Conservation (phyloP, 108 stramenopile genomes). For the Parmales sp. region DNA sequence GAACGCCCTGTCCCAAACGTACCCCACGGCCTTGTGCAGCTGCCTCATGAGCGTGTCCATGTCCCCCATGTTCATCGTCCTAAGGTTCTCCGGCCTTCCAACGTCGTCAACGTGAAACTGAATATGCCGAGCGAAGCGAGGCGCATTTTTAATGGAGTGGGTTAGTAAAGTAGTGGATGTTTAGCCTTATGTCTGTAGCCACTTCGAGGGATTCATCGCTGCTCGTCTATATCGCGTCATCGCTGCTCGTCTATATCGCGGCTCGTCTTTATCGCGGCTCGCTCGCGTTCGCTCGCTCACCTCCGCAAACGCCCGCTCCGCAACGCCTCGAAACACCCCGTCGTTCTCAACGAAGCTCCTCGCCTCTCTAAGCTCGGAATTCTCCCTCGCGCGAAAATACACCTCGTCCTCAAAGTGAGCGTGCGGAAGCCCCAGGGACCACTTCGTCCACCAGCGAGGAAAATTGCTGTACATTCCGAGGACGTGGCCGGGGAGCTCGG, state of each 20-base stretch:
- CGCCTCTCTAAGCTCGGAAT: background rate
- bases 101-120: constrained; percentile 4
- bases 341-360: constrained; percentile 1
- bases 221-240: too few species aligned
- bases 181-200: too few species aligned
- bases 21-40: background rate
- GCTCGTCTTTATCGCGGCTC: too few species aligned
- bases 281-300: too few species aligned
- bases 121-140: too few species aligned
- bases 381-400: background rate
- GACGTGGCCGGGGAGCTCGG: background rate
- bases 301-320: background rate
- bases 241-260: too few species aligned
- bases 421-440: background rate
- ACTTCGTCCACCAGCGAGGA: background rate
- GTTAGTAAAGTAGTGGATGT: too few species aligned
- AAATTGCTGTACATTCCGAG: background rate
- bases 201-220: too few species aligned
- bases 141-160: too few species aligned
- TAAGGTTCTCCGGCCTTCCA: background rate
- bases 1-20: background rate
- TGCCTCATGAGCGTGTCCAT: background rate
- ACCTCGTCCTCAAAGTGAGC: constrained; percentile 3
- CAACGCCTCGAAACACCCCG: background rate
- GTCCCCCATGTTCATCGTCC: constrained; percentile 10